phyloP scores from a whole-genome alignment of 1,284 basidiomycete species.

The Butyriboletus appendiculatus region DNA sequence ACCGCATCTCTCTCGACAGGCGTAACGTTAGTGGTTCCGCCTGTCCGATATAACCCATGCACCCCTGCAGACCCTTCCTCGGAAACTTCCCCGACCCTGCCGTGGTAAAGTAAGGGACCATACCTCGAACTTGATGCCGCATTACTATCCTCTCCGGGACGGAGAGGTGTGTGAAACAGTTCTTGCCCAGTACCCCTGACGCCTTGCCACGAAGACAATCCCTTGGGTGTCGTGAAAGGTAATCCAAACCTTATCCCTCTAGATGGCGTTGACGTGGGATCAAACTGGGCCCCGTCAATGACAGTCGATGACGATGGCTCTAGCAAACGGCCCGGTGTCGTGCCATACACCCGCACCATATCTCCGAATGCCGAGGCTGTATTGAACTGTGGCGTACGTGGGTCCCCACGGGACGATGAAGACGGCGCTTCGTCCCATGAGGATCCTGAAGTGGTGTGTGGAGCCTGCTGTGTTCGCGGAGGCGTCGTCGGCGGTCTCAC shows the following conservation, averaged over 20 bases:
- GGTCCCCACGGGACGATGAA: slow-evolving; percentile 40
- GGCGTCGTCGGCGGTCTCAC: slow-evolving; percentile 47
- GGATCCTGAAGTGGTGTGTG: slow-evolving; percentile 43
- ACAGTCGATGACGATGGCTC: slow-evolving; percentile 32
- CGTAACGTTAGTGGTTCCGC: slow-evolving; percentile 23
- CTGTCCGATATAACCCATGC: slow-evolving; percentile 11
- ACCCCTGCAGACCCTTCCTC: slow-evolving; percentile 19
- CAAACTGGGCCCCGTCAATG: slow-evolving; percentile 58
- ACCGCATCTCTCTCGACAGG: slow-evolving; percentile 26
- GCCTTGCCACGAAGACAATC: slow-evolving; percentile 23
- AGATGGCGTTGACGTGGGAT: slow-evolving; percentile 74
- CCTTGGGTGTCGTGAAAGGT: slow-evolving; percentile 61
- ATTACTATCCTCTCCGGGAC: slow-evolving; percentile 18
- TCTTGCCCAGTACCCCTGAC: slow-evolving; percentile 37
- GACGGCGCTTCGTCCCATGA: slow-evolving; percentile 44
- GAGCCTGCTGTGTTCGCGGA: slow-evolving; percentile 34
- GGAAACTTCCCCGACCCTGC: slow-evolving; percentile 18
- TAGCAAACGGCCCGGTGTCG: slow-evolving; percentile 41
- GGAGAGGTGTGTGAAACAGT: slow-evolving; percentile 52
- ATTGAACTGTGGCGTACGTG: slow-evolving; percentile 51
- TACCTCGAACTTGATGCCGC: slow-evolving; percentile 6
- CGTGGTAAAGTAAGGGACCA: slow-evolving; percentile 13
- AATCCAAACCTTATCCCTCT: slow-evolving; percentile 61
- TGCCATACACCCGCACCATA: slow-evolving; percentile 45
- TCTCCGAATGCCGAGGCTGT: slow-evolving; percentile 36